These are phyloP conservation scores for Monosporascus sp. DNA, from an alignment of 2,329 filamentous ascomycete species.

Conservation along the genomic window DNA sequence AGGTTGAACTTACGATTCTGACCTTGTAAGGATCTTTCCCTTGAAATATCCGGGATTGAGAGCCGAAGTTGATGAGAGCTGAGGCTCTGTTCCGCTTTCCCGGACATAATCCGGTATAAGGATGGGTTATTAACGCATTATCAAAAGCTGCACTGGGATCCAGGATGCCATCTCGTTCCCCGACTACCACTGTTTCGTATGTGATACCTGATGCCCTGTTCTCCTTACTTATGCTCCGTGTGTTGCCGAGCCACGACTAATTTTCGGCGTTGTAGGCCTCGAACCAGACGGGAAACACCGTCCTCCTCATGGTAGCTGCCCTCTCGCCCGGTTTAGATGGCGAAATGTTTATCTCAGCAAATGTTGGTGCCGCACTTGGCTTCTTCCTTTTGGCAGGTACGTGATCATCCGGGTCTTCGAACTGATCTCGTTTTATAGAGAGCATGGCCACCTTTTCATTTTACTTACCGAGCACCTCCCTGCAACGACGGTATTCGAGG, in stretches of 20 bases:
- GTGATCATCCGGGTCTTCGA: background rate
- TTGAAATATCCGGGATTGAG: background rate
- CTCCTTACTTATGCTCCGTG: too few relatives aligned
- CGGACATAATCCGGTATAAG: background rate
- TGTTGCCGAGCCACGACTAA: background rate
- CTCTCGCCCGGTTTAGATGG: slow-evolving; percentile 41
- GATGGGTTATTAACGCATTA: slow-evolving; percentile 1
- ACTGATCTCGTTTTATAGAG: background rate
- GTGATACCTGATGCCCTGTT: background rate
- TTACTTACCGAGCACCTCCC: too few relatives aligned
- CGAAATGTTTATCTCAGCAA: slow-evolving; percentile 45
- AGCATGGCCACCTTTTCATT: too few relatives aligned
- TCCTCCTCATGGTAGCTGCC: slow-evolving; percentile 51
- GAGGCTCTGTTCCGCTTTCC: background rate
- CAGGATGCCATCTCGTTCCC: slow-evolving; percentile 57
- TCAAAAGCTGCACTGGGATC: slow-evolving; percentile 39
- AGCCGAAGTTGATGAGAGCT: background rate
- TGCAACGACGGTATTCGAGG: background rate
- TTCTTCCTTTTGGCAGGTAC: slow-evolving; percentile 44
- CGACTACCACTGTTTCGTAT: slow-evolving; percentile 54
- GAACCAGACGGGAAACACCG: slow-evolving; percentile 62
- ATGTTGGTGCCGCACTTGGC: slow-evolving; percentile 50
- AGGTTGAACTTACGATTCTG: background rate
- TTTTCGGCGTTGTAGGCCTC: slow-evolving; percentile 31
- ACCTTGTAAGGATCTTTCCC: background rate